These are phyloP conservation scores for Aegle marmelos DNA, from an alignment of 345 rosid species.

Conservation along the genomic window DNA sequence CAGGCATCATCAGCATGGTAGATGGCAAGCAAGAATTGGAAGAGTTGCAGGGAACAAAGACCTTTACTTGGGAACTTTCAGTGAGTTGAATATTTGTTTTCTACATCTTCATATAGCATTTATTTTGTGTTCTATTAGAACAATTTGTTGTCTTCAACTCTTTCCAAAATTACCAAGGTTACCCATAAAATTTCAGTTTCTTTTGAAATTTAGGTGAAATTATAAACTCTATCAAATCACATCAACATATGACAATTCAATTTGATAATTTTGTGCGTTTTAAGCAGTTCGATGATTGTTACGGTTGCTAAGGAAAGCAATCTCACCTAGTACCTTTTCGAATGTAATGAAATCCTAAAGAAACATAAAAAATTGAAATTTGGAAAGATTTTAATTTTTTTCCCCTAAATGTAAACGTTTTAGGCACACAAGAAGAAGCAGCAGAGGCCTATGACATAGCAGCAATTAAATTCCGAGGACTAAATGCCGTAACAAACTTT, in stretches of 20 bases:
- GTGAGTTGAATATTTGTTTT: constrained; percentile 29
- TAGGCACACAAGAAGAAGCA: constrained; percentile 95
- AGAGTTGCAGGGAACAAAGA: constrained; percentile 98
- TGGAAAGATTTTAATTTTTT: neutral
- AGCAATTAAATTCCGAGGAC: constrained; percentile 88
- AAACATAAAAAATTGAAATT: no score
- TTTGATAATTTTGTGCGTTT: no score
- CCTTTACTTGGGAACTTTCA: constrained; percentile 88
- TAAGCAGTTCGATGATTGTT: no score
- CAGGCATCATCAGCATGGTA: constrained; percentile 97
- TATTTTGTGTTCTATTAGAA: neutral
- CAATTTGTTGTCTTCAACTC: neutral
- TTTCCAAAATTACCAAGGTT: no score
- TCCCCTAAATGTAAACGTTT: neutral
- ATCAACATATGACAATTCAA: no score
- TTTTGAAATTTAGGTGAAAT: no score
- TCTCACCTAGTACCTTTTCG: neutral
- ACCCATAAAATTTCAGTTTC: no score
- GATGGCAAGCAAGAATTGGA: constrained; percentile 99
- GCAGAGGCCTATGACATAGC: constrained; percentile 98
- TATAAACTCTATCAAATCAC: no score
- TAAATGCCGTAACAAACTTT: constrained; percentile 96
- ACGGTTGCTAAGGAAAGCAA: neutral
- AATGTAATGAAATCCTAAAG: neutral
- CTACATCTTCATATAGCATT: neutral